Evolutionary conservation across 129 eudicot genomes (phyloP), one percentile per base, ranked within the genome.

Genomic region (Centaurea solstitialis): DNA sequence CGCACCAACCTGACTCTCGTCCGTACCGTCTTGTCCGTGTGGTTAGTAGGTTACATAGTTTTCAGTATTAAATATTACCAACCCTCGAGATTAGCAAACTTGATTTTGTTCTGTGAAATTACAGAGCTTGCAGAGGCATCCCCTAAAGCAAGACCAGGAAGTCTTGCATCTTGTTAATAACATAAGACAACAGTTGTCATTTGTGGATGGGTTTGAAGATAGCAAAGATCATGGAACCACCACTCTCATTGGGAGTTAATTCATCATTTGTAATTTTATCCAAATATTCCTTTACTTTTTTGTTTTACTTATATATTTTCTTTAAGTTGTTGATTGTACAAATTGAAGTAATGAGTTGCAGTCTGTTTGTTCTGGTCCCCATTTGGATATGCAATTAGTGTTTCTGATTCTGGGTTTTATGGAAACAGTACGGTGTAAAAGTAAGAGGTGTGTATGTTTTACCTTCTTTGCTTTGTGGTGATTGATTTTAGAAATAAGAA

Each of bases 101-200:
- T 43, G 1, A 30, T 15, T n/a, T 23, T 82, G 72, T 22, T 37
- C 18, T 57, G 3, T 57, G 18, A 57, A 53, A 53, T 79, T 72
- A 26, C 92, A 95, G 99, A 90, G 92, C 72, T 75, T 95, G 82
- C 78, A 83, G 81, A 86, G 99, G 82, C 89, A 82, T 4, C 87
- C 93, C 18, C 65, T 95, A 75, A 91, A 91, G 85, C 78, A 81
- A 70, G 97, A 91, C 23, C 68, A 92, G 62, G 99, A 92, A 83
- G 91, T 85, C 38, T 73, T 83, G 74, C 87, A 81, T 72, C 94
- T 95, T 76, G 98, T 89, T 33, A 76, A 91, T 62, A 70, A 85
- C 80, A 90, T 95, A 37, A 84, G 93, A 65, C 89, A 88, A 30
- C 87, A 90, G 21, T 53, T 93, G 68, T 81, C 87, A 66, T 76